These are phyloP conservation scores for Papiliotrema flavescens DNA, from an alignment of 1,284 basidiomycete species.

Conservation along the genomic window DNA sequence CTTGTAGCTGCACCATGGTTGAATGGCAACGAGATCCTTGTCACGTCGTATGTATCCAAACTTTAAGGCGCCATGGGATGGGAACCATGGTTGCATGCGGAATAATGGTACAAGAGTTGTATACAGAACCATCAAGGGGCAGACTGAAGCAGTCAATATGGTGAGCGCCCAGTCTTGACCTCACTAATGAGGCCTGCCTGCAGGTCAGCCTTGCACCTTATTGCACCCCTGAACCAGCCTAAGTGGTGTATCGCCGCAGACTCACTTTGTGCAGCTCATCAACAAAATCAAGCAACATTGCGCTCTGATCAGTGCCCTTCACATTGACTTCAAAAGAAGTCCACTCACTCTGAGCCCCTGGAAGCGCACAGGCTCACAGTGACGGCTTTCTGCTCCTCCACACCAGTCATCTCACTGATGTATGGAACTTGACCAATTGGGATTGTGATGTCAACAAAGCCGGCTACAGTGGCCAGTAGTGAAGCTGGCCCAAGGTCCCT, in stretches of 20 bases:
- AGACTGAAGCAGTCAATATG: too few species aligned
- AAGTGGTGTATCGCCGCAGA: too few species aligned
- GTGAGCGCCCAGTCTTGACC: constrained; percentile 17
- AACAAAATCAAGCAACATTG: constrained; percentile 20
- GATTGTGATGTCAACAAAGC: too few species aligned
- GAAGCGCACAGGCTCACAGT: constrained; percentile 49
- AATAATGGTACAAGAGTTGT: too few species aligned
- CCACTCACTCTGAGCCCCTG: constrained; percentile 50
- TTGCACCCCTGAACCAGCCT: background rate
- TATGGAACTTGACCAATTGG: constrained; percentile 51
- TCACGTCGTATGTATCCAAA: too few species aligned
- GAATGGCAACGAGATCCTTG: too few species aligned
- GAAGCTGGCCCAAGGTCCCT: too few species aligned
- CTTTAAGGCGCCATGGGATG: too few species aligned
- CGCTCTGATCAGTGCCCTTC: constrained; percentile 8
- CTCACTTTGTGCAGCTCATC: constrained; percentile 13
- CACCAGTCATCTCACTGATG: constrained; percentile 45
- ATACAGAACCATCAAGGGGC: too few species aligned
- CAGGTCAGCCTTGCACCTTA: background rate
- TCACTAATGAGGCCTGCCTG: constrained; percentile 13
- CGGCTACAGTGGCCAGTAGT: too few species aligned
- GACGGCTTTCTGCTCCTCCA: constrained; percentile 49
- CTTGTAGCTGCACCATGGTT: too few species aligned
- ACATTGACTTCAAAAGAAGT: background rate
- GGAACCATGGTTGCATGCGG: too few species aligned